phyloP scores from a whole-genome alignment of 176 grass and related monocot genomes.

The Phoenix roebelenii region DNA sequence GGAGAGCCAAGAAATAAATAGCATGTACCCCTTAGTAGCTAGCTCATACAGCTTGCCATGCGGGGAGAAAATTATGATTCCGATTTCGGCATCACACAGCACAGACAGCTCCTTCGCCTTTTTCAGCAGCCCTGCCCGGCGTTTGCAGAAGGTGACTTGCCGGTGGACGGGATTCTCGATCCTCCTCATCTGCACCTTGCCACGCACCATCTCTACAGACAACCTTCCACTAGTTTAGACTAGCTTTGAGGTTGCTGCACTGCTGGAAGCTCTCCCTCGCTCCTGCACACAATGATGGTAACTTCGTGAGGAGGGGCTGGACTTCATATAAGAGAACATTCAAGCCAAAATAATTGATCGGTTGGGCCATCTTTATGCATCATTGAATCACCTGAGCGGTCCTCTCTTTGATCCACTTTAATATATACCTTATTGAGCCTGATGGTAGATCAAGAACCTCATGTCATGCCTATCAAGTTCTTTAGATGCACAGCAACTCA shows the following conservation, averaged over 20 bases:
- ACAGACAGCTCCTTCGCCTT: constrained; percentile 9
- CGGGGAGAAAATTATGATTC: constrained; percentile 3
- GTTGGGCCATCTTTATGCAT: too few relatives aligned
- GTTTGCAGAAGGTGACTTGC: constrained; percentile 6
- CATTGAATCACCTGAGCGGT: too few relatives aligned
- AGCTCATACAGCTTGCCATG: constrained; percentile 11
- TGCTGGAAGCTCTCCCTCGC: neutral
- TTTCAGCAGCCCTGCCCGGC: constrained; percentile 2
- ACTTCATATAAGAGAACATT: constrained; percentile 40
- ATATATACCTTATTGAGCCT: too few relatives aligned
- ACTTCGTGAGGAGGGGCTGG: constrained; percentile 20
- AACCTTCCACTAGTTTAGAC: constrained; percentile 16
- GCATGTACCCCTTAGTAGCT: constrained; percentile 1
- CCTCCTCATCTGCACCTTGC: constrained; percentile 3
- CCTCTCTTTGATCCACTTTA: too few relatives aligned
- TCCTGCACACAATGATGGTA: neutral
- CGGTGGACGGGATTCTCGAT: constrained; percentile 11
- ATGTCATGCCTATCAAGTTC: too few relatives aligned
- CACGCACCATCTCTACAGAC: neutral
- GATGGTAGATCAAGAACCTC: too few relatives aligned
- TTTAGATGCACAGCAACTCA: too few relatives aligned
- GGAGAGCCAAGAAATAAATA: too few relatives aligned
- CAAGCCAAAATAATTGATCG: constrained; percentile 6
- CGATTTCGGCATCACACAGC: constrained; percentile 4
- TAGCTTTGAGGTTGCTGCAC: constrained; percentile 13